phyloP scores from a whole-genome alignment of 768 basidiomycete genomes.

The Grammothele lineata region DNA sequence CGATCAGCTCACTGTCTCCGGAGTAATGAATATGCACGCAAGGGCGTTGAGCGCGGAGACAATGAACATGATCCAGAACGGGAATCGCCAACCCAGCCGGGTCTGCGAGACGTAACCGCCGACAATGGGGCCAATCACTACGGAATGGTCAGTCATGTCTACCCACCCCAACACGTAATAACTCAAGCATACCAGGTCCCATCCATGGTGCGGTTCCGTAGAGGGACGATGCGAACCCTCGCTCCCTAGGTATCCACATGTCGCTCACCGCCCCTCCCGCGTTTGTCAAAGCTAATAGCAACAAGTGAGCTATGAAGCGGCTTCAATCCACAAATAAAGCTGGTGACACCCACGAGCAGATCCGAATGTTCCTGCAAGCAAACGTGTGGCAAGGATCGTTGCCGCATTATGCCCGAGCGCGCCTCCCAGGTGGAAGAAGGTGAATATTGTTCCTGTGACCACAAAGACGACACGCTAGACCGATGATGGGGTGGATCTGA shows the following conservation, averaged over 20 bases:
- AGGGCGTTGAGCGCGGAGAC: constrained; percentile 43
- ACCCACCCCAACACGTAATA: no score
- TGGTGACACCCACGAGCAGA: constrained; percentile 40
- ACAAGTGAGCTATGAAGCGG: no score
- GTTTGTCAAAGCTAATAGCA: constrained; percentile 55
- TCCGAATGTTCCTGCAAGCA: constrained; percentile 56
- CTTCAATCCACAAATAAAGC: no score
- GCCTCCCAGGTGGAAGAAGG: constrained; percentile 50
- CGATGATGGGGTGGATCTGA: no score
- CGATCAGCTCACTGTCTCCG: constrained; percentile 49
- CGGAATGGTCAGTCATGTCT: background rate
- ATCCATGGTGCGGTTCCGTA: constrained; percentile 58
- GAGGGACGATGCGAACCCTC: constrained; percentile 54
- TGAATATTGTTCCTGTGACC: constrained; percentile 46
- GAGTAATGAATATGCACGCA: constrained; percentile 42
- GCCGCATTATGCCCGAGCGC: constrained; percentile 45
- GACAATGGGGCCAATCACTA: constrained; percentile 64
- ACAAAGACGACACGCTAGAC: constrained; percentile 55
- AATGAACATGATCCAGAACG: constrained; percentile 63
- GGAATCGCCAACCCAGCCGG: constrained; percentile 53
- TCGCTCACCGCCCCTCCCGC: constrained; percentile 55
- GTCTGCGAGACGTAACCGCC: constrained; percentile 56
- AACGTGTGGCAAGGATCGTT: constrained; percentile 46
- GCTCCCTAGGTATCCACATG: constrained; percentile 55
- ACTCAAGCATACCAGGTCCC: constrained; percentile 45